A percentile compares a stretch with the other conserved stretches of the same genome.
These are phyloP conservation scores for Globisporangium recalcitrans DNA, from an alignment of 352 stramenopile genomes.

Conservation along the genomic window DNA sequence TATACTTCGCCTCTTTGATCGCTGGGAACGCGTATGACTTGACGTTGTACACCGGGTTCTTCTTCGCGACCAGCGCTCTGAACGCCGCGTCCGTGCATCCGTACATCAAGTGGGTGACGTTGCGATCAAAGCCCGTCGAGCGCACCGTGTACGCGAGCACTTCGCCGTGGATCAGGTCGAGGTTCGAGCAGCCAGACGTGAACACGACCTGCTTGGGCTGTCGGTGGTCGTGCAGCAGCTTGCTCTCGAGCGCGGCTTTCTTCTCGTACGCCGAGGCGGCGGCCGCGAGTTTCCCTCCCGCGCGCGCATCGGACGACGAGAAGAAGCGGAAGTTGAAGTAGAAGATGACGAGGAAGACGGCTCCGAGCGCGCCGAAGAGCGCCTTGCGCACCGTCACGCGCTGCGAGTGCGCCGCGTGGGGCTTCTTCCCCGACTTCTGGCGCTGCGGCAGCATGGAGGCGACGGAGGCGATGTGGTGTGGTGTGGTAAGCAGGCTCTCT, in stretches of 20 bases:
- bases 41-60: constrained; percentile 46
- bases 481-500: no score
- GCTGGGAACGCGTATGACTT: constrained; percentile 38
- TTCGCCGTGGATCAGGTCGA: constrained; percentile 62
- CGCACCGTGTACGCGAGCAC: constrained; percentile 70
- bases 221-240: constrained; percentile 36
- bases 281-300: constrained; percentile 23
- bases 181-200: constrained; percentile 60
- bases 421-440: constrained; percentile 35
- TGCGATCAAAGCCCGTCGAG: constrained; percentile 40
- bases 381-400: constrained; percentile 21
- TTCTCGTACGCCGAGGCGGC: constrained; percentile 5
- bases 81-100: constrained; percentile 47
- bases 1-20: constrained; percentile 23
- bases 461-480: neutral
- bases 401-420: constrained; percentile 24
- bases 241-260: constrained; percentile 18
- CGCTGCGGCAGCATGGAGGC: constrained; percentile 47
- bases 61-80: constrained; percentile 31
- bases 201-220: constrained; percentile 65
- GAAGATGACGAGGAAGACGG: constrained; percentile 48
- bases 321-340: constrained; percentile 73
- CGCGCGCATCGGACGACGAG: constrained; percentile 24
- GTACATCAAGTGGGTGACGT: constrained; percentile 71
- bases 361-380: constrained; percentile 25